Evolutionary conservation across 305 asterid species (phyloP).

Genomic region (Fraxinus angustifolia): DNA sequence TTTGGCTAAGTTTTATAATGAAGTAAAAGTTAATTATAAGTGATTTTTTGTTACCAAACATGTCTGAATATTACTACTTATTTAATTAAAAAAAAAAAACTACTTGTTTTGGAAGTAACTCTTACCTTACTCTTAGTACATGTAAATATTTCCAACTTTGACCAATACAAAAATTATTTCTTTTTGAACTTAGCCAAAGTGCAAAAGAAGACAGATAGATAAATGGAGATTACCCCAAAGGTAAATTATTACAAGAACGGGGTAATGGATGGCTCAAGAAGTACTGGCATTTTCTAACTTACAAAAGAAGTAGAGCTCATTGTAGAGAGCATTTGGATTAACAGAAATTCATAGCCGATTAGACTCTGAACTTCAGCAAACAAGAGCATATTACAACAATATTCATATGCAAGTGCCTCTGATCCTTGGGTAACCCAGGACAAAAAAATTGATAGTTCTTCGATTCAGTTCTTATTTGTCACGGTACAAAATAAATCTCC

Average conservation of each 20-base stretch:
- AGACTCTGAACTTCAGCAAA: neutral
- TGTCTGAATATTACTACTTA: neutral
- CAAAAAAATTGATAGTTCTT: neutral
- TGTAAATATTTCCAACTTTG: neutral
- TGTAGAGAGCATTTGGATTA: neutral
- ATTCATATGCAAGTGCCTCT: neutral
- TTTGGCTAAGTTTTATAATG: neutral
- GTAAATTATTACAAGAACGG: neutral
- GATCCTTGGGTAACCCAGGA: neutral
- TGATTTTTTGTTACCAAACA: neutral
- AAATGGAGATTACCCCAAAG: neutral
- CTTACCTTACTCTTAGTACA: neutral
- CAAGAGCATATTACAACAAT: neutral
- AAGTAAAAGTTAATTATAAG: neutral
- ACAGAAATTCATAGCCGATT: neutral
- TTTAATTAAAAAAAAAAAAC: neutral
- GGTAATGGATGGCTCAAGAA: neutral
- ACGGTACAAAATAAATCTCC: neutral
- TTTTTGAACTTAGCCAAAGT: neutral
- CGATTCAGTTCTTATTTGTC: neutral
- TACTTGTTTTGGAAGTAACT: neutral
- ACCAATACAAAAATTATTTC: neutral
- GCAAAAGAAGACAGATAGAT: neutral
- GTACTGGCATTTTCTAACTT: neutral
- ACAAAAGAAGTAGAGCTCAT: neutral